phyloP scores from a whole-genome alignment of 2,329 filamentous ascomycete genomes.

The Aureobasidium lini region DNA sequence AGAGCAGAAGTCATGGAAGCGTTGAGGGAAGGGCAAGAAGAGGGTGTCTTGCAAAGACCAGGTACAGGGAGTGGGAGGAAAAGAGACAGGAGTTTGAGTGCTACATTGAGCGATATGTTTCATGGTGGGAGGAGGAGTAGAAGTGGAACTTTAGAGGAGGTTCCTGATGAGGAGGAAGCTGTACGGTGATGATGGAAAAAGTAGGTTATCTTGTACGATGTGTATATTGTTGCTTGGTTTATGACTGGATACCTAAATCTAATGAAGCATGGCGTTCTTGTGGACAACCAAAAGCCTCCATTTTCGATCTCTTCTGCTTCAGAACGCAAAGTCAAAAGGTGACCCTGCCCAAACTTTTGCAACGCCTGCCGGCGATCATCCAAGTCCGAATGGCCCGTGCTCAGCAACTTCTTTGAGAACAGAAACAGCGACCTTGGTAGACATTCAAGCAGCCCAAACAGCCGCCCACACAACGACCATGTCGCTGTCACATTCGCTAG shows the following conservation, averaged over 20 bases:
- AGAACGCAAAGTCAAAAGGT: not conserved
- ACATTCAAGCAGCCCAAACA: not conserved
- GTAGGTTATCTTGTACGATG: not conserved
- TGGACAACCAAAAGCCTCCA: too few relatives aligned
- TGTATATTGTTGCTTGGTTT: not conserved
- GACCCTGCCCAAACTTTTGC: not conserved
- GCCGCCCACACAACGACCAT: not conserved
- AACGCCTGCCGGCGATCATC: too few relatives aligned
- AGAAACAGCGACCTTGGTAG: not conserved
- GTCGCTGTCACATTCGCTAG: slow-evolving; percentile 9
- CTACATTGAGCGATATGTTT: slow-evolving; percentile 9
- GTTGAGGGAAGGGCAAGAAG: not conserved
- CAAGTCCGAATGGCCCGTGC: not conserved
- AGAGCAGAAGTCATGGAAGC: slow-evolving; percentile 1
- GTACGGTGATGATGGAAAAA: not conserved
- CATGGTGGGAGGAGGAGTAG: not conserved
- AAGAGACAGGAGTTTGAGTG: slow-evolving; percentile 5
- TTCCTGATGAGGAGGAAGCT: slow-evolving; percentile 6
- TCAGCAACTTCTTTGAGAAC: not conserved
- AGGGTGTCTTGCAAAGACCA: not conserved
- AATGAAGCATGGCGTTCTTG: too few relatives aligned
- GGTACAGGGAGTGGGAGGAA: not conserved
- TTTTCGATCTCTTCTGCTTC: too few relatives aligned
- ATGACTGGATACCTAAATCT: not conserved
- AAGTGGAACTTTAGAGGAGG: slow-evolving; percentile 1